Evolutionary conservation across 805 yeast species (phyloP).

Genomic region (Metschnikowia arizonensis): DNA sequence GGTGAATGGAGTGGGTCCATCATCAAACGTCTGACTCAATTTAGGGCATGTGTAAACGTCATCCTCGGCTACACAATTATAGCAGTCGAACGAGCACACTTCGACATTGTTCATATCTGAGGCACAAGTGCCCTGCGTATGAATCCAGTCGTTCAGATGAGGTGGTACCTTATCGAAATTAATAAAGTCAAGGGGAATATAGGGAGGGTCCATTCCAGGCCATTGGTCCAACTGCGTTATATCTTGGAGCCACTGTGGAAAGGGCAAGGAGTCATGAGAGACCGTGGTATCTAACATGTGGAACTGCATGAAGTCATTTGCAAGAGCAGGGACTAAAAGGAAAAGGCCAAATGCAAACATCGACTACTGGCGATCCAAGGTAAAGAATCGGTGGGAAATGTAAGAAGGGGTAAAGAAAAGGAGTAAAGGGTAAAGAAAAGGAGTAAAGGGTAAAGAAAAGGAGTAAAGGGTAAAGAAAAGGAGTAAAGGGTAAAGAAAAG

Average conservation of each 20-base stretch:
- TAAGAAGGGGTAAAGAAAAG: background rate
- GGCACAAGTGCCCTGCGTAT: constrained; percentile 59
- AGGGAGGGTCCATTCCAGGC: constrained; percentile 90
- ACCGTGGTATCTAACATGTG: constrained; percentile 12
- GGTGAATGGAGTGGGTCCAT: constrained; percentile 84
- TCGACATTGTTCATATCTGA: constrained; percentile 38
- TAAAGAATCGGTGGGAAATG: background rate
- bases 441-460: background rate
- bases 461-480: background rate
- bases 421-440: background rate
- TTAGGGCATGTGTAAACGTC: constrained; percentile 73
- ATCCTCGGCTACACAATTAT: constrained; percentile 67
- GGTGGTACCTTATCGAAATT: constrained; percentile 51
- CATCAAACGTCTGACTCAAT: constrained; percentile 88
- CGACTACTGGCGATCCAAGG: background rate
- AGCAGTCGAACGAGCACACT: constrained; percentile 81
- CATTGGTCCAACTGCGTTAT: constrained; percentile 71
- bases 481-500: background rate
- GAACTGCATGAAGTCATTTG: constrained; percentile 9
- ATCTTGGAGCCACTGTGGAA: constrained; percentile 76
- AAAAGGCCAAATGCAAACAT: constrained; percentile 3
- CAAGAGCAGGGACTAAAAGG: background rate
- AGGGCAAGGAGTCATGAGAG: constrained; percentile 35
- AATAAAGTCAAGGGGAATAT: constrained; percentile 72
- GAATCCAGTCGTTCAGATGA: constrained; percentile 32